These are phyloP conservation scores for Epichloe aotearoae DNA, from an alignment of 2,329 filamentous ascomycete genomes.

Conservation along the genomic window DNA sequence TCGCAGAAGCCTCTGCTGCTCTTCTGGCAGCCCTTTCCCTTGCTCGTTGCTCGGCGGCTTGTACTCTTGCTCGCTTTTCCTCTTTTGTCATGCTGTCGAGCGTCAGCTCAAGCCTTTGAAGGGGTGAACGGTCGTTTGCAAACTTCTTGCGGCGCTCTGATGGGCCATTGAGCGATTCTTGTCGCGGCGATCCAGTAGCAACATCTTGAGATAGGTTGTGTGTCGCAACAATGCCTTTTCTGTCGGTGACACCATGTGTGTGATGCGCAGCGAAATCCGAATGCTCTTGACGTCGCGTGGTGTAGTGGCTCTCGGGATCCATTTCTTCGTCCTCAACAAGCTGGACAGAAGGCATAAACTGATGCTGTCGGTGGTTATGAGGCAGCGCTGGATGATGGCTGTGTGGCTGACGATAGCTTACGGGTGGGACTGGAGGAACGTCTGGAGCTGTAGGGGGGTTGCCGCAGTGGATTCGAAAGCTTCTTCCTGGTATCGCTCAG, in stretches of 20 bases:
- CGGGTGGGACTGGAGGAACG: slow-evolving; percentile 43
- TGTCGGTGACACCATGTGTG: slow-evolving; percentile 10
- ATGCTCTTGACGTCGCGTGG: slow-evolving; percentile 8
- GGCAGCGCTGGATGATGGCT: slow-evolving; percentile 14
- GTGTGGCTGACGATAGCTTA: slow-evolving; percentile 40
- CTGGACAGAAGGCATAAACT: not conserved
- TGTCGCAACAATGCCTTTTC: slow-evolving; percentile 11
- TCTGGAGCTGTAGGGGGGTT: slow-evolving; percentile 43
- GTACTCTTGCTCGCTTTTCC: slow-evolving; percentile 74
- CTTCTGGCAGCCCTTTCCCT: slow-evolving; percentile 44
- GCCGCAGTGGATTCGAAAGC: slow-evolving; percentile 14
- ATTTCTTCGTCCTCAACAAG: slow-evolving; percentile 10
- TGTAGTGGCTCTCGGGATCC: slow-evolving; percentile 14
- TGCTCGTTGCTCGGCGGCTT: slow-evolving; percentile 65
- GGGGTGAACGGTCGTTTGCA: slow-evolving; percentile 73
- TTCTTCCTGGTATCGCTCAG: slow-evolving; percentile 24
- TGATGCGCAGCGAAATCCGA: slow-evolving; percentile 5
- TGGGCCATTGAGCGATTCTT: slow-evolving; percentile 24
- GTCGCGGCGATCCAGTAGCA: slow-evolving; percentile 19
- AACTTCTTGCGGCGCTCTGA: slow-evolving; percentile 42
- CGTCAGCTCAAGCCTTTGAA: slow-evolving; percentile 86
- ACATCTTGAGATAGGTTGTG: slow-evolving; percentile 8
- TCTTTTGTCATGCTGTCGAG: slow-evolving; percentile 91
- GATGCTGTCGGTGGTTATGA: slow-evolving; percentile 10
- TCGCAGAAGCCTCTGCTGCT: slow-evolving; percentile 14